A percentile compares a stretch with the other conserved stretches of the same genome.
These are phyloP conservation scores for Emmonsiellopsis sp. DNA, from an alignment of 2,329 filamentous ascomycete species.

Conservation along the genomic window DNA sequence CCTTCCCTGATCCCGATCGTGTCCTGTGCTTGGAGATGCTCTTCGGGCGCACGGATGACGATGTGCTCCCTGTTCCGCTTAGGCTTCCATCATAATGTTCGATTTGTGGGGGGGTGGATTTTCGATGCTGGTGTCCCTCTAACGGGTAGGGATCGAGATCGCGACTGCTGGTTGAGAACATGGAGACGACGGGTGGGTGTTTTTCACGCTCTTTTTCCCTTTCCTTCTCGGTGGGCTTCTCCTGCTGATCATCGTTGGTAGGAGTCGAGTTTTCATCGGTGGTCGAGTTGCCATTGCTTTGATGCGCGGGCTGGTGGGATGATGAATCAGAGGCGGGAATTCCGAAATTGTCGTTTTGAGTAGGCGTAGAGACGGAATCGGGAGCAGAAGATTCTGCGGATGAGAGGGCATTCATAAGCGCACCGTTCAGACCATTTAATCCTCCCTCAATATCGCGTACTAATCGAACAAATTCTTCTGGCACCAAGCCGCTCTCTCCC, in stretches of 20 bases:
- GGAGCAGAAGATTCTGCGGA: conserved; percentile 1
- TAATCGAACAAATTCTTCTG: conserved; percentile 90
- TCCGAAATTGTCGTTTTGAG: conserved; percentile 16
- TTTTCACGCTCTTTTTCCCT: conserved; percentile 18
- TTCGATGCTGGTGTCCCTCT: conserved; percentile 18
- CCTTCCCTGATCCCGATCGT: conserved; percentile 3
- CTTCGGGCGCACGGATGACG: conserved; percentile 9
- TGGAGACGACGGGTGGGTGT: conserved; percentile 39
- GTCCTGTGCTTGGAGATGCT: conserved; percentile 10
- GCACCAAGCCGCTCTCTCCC: conserved; percentile 85
- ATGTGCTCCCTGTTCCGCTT: conserved; percentile 6
- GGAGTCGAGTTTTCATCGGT: background rate
- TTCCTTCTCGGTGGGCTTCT: conserved; percentile 1
- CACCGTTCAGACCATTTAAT: conserved; percentile 58
- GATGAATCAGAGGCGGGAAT: conserved; percentile 7
- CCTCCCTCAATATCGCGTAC: conserved; percentile 90
- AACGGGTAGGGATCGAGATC: conserved; percentile 39
- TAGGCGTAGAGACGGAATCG: conserved; percentile 22
- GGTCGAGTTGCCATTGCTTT: conserved; percentile 34
- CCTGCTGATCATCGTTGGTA: background rate
- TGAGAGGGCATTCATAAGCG: conserved; percentile 29
- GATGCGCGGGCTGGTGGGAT: conserved; percentile 15
- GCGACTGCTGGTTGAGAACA: conserved; percentile 42
- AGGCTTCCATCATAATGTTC: conserved; percentile 16
- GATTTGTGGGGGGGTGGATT: conserved; percentile 17